phyloP scores from a whole-genome alignment of 169 alveolate genomes.

The Cyclospora cayetanensis region DNA sequence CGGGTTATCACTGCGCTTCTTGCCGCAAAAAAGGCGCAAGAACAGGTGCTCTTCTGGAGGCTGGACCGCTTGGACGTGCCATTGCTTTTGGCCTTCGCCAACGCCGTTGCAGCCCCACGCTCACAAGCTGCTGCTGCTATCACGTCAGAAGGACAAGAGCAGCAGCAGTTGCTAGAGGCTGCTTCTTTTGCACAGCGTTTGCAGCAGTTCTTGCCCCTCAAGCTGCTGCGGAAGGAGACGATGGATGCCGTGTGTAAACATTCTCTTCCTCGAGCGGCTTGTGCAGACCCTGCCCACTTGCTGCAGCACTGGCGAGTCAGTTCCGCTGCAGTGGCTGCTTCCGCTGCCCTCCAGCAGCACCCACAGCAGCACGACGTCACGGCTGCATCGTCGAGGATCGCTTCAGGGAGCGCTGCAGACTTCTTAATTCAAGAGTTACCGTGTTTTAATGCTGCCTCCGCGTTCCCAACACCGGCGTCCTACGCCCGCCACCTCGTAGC shows the following conservation, averaged over 20 bases:
- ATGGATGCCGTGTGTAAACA: background rate
- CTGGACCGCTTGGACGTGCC: background rate
- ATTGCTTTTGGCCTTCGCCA: background rate
- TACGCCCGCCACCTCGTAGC: slow-evolving; percentile 2
- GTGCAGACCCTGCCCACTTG: background rate
- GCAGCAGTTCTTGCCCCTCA: slow-evolving; percentile 11
- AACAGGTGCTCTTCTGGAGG: background rate
- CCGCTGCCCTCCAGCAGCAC: background rate
- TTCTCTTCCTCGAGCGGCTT: background rate
- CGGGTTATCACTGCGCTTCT: background rate
- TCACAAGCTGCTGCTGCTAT: background rate
- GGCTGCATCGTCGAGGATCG: background rate
- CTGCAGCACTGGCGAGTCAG: slow-evolving; percentile 9
- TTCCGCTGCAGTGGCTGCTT: background rate
- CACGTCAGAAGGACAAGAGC: background rate
- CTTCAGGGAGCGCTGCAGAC: background rate
- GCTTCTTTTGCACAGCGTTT: background rate
- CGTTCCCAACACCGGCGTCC: background rate
- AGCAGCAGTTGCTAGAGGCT: slow-evolving; percentile 17
- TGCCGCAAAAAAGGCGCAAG: background rate
- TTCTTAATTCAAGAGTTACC: background rate
- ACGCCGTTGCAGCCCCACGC: slow-evolving; percentile 12
- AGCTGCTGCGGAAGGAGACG: background rate
- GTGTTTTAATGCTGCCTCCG: background rate
- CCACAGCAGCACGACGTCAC: background rate